Evolutionary conservation across 768 basidiomycete genomes (phyloP).

Genomic region (Hygrocybe punicea): DNA sequence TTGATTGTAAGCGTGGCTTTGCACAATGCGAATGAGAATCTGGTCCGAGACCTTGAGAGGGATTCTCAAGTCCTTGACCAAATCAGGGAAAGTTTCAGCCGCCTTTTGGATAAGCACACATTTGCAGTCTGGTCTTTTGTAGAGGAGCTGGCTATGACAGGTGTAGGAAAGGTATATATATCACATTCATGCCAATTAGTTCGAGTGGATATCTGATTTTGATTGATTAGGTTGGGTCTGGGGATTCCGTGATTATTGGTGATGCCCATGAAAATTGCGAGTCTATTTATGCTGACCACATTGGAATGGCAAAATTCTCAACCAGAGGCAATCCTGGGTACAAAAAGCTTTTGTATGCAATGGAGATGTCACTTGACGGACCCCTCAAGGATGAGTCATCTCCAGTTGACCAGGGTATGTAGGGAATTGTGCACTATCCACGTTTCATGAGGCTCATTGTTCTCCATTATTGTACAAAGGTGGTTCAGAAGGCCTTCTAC

Average conservation of each 20-base stretch:
- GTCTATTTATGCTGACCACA: not conserved
- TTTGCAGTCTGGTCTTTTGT: not conserved
- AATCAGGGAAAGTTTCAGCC: not conserved
- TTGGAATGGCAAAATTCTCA: not conserved
- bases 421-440: no score
- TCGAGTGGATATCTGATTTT: not conserved
- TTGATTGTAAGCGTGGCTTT: not conserved
- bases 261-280: not conserved
- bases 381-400: no score
- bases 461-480: no score
- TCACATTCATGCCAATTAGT: no score
- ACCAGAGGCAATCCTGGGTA: not conserved
- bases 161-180: not conserved
- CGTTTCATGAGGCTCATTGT: no score
- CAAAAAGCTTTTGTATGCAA: not conserved
- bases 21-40: no score
- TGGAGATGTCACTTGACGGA: not conserved
- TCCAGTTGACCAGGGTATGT: no score
- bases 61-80: not conserved
- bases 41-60: not conserved
- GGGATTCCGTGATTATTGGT: not conserved
- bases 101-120: not conserved
- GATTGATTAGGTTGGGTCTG: not conserved
- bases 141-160: no score
- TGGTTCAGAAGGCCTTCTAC: not conserved